phyloP scores from a whole-genome alignment of 2,329 filamentous ascomycete genomes.

The Aureobasidium sp. region DNA sequence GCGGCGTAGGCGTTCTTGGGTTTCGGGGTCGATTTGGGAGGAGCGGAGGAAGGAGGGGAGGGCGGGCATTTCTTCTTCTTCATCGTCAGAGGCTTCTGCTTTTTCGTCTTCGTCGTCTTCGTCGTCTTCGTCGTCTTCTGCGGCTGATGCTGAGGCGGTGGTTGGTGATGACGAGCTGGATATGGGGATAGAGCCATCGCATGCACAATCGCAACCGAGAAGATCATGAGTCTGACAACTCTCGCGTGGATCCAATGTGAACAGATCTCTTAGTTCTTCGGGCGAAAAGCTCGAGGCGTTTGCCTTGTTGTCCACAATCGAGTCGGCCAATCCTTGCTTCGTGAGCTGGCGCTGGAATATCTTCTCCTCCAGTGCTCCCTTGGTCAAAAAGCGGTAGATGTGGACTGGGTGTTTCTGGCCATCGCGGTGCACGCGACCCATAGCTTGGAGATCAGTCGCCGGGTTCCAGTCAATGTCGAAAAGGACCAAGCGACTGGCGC shows the following conservation, averaged over 20 bases:
- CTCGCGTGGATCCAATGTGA: slow-evolving; percentile 53
- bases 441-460: slow-evolving; percentile 63
- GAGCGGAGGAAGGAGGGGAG: slow-evolving; percentile 29
- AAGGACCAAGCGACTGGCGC: slow-evolving; percentile 60
- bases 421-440: slow-evolving; percentile 66
- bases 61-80: slow-evolving; percentile 24
- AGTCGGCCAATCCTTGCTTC: slow-evolving; percentile 62
- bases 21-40: slow-evolving; percentile 37
- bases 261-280: slow-evolving; percentile 59
- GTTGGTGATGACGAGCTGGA: background rate
- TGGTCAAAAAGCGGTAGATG: slow-evolving; percentile 61
- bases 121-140: slow-evolving; percentile 11
- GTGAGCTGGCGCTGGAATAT: slow-evolving; percentile 67
- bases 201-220: slow-evolving; percentile 54
- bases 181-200: slow-evolving; percentile 22
- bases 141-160: background rate
- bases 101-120: slow-evolving; percentile 9
- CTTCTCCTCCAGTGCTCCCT: slow-evolving; percentile 64
- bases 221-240: slow-evolving; percentile 61
- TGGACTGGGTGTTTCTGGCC: slow-evolving; percentile 60
- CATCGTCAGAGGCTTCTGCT: slow-evolving; percentile 16
- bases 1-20: slow-evolving; percentile 34
- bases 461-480: slow-evolving; percentile 74
- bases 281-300: slow-evolving; percentile 53
- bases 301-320: slow-evolving; percentile 60